phyloP scores from a whole-genome alignment of 2,329 filamentous ascomycete genomes.

The Dothidotthia symphoricarpi region DNA sequence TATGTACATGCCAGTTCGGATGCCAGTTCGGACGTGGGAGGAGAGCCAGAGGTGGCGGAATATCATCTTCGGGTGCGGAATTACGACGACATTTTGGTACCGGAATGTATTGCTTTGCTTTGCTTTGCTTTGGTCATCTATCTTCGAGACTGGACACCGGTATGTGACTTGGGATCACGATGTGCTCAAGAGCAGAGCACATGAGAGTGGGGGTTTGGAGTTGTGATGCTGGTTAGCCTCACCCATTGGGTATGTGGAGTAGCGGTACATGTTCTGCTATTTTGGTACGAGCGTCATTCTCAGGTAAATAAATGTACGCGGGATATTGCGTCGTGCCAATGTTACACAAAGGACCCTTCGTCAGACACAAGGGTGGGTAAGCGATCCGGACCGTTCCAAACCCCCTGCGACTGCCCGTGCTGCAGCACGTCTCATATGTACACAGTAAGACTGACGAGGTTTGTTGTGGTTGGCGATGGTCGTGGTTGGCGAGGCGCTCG shows the following conservation, averaged over 20 bases:
- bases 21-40: slow-evolving; percentile 10
- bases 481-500: slow-evolving; percentile 19
- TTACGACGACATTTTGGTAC: too few species aligned
- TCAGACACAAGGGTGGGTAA: neutral
- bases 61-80: neutral
- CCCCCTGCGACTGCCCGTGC: slow-evolving; percentile 4
- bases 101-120: too few species aligned
- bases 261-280: neutral
- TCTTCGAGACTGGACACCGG: too few species aligned
- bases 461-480: slow-evolving; percentile 21
- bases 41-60: slow-evolving; percentile 8
- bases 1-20: too few species aligned
- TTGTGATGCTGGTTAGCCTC: neutral
- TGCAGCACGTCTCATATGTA: slow-evolving; percentile 20
- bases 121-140: too few species aligned
- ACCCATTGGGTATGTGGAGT: neutral
- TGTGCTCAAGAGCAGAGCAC: too few species aligned
- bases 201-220: neutral
- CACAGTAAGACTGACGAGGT: too few species aligned
- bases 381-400: too few species aligned
- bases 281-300: too few species aligned
- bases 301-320: slow-evolving; percentile 1
- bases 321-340: slow-evolving; percentile 2
- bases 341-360: neutral
- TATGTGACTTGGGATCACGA: too few species aligned